Conservation (phyloP, 768 basidiomycete species). For the Psilocybe cubensis region DNA sequence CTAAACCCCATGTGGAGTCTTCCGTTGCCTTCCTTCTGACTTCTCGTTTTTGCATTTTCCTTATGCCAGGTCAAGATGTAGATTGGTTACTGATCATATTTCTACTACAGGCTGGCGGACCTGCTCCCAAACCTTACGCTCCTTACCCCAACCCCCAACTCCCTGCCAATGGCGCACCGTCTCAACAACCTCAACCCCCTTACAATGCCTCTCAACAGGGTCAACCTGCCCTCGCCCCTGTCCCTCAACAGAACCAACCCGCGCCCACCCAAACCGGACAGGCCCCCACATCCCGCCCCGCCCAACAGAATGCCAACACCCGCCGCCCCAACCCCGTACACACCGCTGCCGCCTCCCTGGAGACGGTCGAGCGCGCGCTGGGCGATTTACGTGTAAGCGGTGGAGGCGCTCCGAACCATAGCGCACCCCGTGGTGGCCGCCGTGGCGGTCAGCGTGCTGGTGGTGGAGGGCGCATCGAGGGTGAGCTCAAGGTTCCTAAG, state of each 20-base stretch:
- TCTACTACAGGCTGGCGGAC: constrained; percentile 8
- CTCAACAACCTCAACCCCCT: constrained; percentile 11
- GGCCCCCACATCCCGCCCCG: constrained; percentile 2
- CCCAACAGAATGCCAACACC: constrained; percentile 13
- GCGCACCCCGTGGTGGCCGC: constrained; percentile 31
- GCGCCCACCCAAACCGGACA: constrained; percentile 24
- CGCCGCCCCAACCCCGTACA: constrained; percentile 55
- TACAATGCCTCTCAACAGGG: constrained; percentile 27
- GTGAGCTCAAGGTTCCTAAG: constrained; percentile 65
- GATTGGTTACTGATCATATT: background rate
- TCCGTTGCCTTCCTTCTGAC: constrained; percentile 70
- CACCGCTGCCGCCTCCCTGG: constrained; percentile 73
- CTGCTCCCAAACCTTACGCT: constrained; percentile 8
- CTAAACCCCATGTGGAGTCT: constrained; percentile 53
- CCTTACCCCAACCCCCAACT: constrained; percentile 13
- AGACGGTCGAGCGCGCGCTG: constrained; percentile 63
- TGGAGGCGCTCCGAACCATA: background rate
- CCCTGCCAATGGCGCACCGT: constrained; percentile 7
- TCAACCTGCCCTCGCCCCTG: constrained; percentile 9
- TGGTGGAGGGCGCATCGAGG: constrained; percentile 18
- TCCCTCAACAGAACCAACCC: constrained; percentile 26
- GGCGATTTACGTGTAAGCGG: constrained; percentile 52
- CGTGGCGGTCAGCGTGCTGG: constrained; percentile 28
- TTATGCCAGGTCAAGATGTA: background rate
- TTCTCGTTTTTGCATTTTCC: constrained; percentile 9